Evolutionary conservation across 2,329 filamentous ascomycete genomes (phyloP).

Genomic region (Byssochlamys sp.): DNA sequence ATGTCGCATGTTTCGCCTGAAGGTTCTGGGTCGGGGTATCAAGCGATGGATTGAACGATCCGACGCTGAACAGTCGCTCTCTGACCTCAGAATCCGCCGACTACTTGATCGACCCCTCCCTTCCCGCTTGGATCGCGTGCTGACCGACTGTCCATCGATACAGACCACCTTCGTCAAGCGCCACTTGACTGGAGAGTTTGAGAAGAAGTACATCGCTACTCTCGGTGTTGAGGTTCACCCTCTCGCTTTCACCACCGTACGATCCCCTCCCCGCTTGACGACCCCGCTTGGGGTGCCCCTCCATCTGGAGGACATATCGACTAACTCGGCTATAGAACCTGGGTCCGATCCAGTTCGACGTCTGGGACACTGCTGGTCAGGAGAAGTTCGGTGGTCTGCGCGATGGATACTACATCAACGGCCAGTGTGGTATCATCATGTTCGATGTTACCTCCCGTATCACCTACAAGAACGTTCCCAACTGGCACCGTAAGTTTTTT

Average conservation of each 20-base stretch:
- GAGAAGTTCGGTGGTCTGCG: slow-evolving; percentile 99
- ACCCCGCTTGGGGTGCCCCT: slow-evolving; percentile 21
- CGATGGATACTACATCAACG: slow-evolving; percentile 99
- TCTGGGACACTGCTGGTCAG: slow-evolving; percentile 97
- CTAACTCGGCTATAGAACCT: slow-evolving; percentile 57
- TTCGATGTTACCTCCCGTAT: slow-evolving; percentile 99
- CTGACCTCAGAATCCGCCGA: background rate
- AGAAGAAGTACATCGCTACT: slow-evolving; percentile 99
- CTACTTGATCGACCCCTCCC: background rate
- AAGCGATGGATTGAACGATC: background rate
- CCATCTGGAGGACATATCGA: slow-evolving; percentile 8
- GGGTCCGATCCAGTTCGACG: slow-evolving; percentile 94
- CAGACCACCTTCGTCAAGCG: slow-evolving; percentile 99
- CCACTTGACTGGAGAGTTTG: slow-evolving; percentile 98
- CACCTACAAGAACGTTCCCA: slow-evolving; percentile 99
- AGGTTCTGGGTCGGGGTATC: background rate
- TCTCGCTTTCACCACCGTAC: slow-evolving; percentile 92
- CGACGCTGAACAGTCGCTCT: background rate
- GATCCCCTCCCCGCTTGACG: slow-evolving; percentile 33
- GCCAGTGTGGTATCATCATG: slow-evolving; percentile 99
- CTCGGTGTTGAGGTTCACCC: slow-evolving; percentile 99
- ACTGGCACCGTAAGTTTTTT: slow-evolving; percentile 91
- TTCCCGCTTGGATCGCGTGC: background rate
- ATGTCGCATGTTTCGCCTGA: background rate
- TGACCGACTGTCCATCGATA: background rate